phyloP scores from a whole-genome alignment of 2,329 filamentous ascomycete species.

The Colletotrichum tropicale region DNA sequence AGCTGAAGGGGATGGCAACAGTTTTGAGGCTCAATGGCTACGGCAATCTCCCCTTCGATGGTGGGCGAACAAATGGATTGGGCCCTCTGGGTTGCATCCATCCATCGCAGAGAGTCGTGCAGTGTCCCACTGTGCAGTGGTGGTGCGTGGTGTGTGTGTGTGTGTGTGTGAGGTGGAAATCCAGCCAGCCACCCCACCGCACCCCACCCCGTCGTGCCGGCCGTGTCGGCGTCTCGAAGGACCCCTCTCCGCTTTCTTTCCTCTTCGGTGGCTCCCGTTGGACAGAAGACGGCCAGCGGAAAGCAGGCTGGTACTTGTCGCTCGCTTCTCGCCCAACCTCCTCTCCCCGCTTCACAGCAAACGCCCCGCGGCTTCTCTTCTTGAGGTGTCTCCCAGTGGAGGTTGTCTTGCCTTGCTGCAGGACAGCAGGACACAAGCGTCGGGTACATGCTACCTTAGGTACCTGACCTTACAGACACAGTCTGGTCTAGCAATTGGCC shows the following conservation, averaged over 20 bases:
- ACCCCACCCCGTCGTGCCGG: background rate
- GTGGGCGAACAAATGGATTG: background rate
- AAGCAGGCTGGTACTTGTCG: background rate
- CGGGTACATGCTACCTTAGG: slow-evolving; percentile 1
- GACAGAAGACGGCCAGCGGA: background rate
- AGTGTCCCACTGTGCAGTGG: background rate
- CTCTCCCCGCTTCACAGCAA: slow-evolving; percentile 15
- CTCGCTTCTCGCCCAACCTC: slow-evolving; percentile 14
- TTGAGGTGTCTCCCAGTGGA: background rate
- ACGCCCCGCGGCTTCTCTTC: slow-evolving; percentile 6
- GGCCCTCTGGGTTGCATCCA: background rate
- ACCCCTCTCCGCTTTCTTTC: slow-evolving; percentile 16
- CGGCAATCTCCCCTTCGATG: background rate
- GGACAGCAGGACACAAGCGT: background rate
- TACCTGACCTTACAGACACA: background rate
- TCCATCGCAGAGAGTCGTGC: background rate
- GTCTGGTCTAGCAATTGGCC: background rate
- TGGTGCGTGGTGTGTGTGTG: background rate
- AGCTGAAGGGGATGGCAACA: background rate
- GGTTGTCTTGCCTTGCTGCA: background rate
- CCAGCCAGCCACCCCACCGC: background rate
- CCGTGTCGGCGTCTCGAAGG: slow-evolving; percentile 3
- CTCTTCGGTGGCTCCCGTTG: slow-evolving; percentile 10
- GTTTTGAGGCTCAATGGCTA: background rate
- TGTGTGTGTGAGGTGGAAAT: background rate